Conservation (phyloP, 1,284 basidiomycete genomes). For the Cutaneotrichosporon cyanovorans region DNA sequence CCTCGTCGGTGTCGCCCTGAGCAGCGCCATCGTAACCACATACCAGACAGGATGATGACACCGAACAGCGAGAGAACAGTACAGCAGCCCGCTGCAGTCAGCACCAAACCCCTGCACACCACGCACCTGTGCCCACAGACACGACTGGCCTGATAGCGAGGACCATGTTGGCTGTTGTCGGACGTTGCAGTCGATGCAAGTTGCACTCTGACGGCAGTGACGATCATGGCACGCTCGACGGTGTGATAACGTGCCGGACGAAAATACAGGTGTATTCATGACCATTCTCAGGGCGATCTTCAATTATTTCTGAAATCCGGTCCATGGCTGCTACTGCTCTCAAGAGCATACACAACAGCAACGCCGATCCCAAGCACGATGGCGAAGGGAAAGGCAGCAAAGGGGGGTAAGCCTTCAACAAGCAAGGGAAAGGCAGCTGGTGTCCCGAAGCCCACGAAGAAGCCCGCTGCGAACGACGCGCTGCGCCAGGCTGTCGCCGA, state of each 20-base stretch:
- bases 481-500: conserved; percentile 47
- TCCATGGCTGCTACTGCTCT: no score
- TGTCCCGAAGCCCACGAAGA: background rate
- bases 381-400: conserved; percentile 11
- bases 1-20: background rate
- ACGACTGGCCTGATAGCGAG: conserved; percentile 44
- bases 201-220: no score
- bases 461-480: conserved; percentile 12
- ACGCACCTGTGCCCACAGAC: conserved; percentile 44
- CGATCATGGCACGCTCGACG: background rate
- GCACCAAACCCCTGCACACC: background rate
- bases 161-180: conserved; percentile 11
- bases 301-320: conserved; percentile 1
- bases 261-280: conserved; percentile 3
- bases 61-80: conserved; percentile 51
- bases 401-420: background rate
- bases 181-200: background rate
- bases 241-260: background rate
- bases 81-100: conserved; percentile 49
- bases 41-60: conserved; percentile 49
- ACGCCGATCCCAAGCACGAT: conserved; percentile 1
- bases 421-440: background rate
- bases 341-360: background rate
- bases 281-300: background rate
- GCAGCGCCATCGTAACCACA: conserved; percentile 12